Conservation (phyloP, 768 basidiomycete genomes). For the Podaxis sp. region DNA sequence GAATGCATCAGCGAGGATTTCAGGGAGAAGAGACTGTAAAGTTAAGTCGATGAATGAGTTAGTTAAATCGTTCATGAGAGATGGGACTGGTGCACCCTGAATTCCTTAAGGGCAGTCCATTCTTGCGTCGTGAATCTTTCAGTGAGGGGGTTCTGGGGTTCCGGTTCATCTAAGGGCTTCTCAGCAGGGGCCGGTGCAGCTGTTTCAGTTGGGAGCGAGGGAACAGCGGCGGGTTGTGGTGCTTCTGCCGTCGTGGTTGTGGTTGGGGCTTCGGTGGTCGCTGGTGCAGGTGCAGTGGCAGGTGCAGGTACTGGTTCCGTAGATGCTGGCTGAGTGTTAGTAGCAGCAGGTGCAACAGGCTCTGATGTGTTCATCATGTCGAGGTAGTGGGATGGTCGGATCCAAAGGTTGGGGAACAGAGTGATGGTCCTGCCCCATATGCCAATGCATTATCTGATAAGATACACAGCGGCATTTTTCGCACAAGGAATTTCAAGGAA, state of each 20-base stretch:
- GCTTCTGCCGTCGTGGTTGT: conserved; percentile 19
- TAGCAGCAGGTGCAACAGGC: background rate
- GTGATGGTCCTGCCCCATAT: background rate
- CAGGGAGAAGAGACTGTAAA: conserved; percentile 44
- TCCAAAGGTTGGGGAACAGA: background rate
- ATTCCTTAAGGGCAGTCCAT: conserved; percentile 66
- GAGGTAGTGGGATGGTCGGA: background rate
- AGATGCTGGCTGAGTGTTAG: background rate
- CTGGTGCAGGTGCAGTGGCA: conserved; percentile 14
- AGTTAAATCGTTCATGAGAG: background rate
- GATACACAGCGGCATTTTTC: conserved; percentile 18
- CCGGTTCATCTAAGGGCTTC: conserved; percentile 30
- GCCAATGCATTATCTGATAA: conserved; percentile 24
- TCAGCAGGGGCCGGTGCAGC: conserved; percentile 15
- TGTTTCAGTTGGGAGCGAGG: conserved; percentile 16
- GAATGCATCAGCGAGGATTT: conserved; percentile 59
- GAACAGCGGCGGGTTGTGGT: conserved; percentile 19
- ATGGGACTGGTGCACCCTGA: conserved; percentile 48
- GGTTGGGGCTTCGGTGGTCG: conserved; percentile 15
- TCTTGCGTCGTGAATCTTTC: conserved; percentile 69
- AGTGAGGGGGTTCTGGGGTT: conserved; percentile 72
- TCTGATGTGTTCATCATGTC: background rate
- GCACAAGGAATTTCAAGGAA: background rate
- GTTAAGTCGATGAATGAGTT: conserved; percentile 2
- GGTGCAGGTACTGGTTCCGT: background rate